Base-by-base conservation (phyloP, 108 stramenopile species). In the Skeletonema marinoi region DNA sequence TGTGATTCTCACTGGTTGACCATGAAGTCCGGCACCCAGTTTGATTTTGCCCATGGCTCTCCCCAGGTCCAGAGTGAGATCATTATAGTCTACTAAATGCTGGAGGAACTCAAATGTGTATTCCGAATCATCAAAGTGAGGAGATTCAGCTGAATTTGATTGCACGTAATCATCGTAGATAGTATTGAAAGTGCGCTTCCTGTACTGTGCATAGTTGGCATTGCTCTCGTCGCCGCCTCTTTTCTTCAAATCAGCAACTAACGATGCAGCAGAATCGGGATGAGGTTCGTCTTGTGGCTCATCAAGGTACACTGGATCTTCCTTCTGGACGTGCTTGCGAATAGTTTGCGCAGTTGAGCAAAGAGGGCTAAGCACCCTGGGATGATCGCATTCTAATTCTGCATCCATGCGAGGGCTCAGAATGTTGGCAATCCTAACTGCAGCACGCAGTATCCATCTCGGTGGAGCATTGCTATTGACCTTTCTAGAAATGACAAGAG, bases 91-190 rank as follows among this genome's bases (percentile, higher is more conserved):
- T 8, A 95, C 70, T 46, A 95, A 67, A 66, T 95, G 93, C 75
- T 95, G 93, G 13, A 95, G 80, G 66, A 95, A 95, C 70, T 95
- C 93, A 76, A 95, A 95, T 2, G 93, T 95, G 68, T 95, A 95
- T 25, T 88, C 70, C 4, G 87, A 86, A 72, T 83, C 68, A 73
- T 90, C 86, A 73, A 87, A 95, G 35, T 60, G 67, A 41, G 85
- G 80, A 35, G 63, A 66, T 13, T 60, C 35, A 42, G 50, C 17
- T n/a, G 42, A 46, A 39, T 38, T 13, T 0, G 89, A 80, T n/a
- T 66, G 58, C 25, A 70, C 46, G n/a, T 56, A 69, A 14, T 62
- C 67, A 48, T 81, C 80, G 33, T 74, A 81, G 13, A 71, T 65
- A 6, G 51, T 46, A 60, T 81, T 69, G 85, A 80, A 46, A 64